Evolutionary conservation across 768 basidiomycete genomes (phyloP).

Genomic region (Boletus pseudopeckii): DNA sequence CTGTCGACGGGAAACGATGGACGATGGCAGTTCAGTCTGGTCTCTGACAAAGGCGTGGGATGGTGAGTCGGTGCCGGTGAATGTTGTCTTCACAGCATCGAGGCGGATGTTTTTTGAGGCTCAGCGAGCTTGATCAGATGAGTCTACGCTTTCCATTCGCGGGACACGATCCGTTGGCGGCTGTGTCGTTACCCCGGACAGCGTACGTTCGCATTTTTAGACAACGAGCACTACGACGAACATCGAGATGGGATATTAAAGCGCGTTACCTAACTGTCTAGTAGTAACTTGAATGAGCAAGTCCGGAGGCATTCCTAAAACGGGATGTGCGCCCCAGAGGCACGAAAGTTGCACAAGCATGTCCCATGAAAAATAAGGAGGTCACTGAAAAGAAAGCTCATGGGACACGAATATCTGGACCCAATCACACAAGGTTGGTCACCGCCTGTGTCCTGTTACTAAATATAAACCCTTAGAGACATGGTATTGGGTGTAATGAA

Average conservation of each 20-base stretch:
- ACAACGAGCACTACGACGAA: no score
- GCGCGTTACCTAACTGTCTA: no score
- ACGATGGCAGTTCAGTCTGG: neutral
- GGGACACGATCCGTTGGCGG: neutral
- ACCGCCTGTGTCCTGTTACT: neutral
- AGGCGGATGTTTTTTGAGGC: neutral
- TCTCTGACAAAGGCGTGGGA: neutral
- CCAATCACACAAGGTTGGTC: neutral
- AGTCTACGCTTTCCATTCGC: neutral
- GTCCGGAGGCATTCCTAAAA: no score
- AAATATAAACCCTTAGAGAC: neutral
- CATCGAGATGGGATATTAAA: no score
- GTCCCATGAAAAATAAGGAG: neutral
- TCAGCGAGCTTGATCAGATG: neutral
- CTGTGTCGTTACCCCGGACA: neutral
- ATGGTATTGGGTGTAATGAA: neutral
- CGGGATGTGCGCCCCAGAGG: no score
- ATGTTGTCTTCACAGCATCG: neutral
- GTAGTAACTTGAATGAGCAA: no score
- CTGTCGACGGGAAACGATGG: neutral
- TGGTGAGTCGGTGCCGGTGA: neutral
- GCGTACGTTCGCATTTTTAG: neutral
- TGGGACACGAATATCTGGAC: neutral
- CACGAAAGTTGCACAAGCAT: no score
- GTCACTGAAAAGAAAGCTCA: neutral